Base-by-base conservation (phyloP, 139 green algal genomes). In the Chlamydomonas sp. region DNA sequence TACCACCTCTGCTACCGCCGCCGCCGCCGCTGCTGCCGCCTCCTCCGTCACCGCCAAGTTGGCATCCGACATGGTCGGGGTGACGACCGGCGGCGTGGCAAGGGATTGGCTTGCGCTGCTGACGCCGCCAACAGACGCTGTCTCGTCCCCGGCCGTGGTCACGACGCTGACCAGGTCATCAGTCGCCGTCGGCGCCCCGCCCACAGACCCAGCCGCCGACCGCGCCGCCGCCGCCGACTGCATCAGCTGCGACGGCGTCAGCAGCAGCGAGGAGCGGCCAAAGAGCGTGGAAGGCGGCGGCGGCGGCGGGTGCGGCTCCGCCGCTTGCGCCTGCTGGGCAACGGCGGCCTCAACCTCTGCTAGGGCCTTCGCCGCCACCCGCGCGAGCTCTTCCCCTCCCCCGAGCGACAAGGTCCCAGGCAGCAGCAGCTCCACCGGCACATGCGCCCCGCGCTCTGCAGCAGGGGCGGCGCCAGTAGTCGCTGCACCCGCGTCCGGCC, bases 191-290 rank as follows among this genome's bases (percentile, higher is more conserved):
- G 1, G 17, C 71, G 3, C 62, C 62, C 6, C 31, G 31, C 31
- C 31, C 31, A 49, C 31, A 49, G 31, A 49, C 31, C 31, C 31
- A 49, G 14, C 58, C 20, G 77, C 69, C 16, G 68, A 89, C 17
- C 72, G 77, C 58, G 31, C 74, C 63, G 87, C 62, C 63, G 79
- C 75, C 12, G 71, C 69, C n/a, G 85, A 81, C 57, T 82, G 57
- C 88, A 93, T 85, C 20, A 95, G 82, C 75, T 92, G 84, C 6
- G 85, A 92, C 49, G 93, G 93, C 14, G 92, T 95, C 63, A 95
- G 83, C 64, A 94, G 87, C 57, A 77, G 63, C 2, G 84, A 58
- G 49, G 15, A 31, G 78, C 18, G 12, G 49, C 20, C 57, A 3
- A 20, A 15, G 6, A 61, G 20, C 74, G 74, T 78, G 5, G 83